Evolutionary conservation across 257 asterid genomes (phyloP).

Genomic region (Fraxinus cuspidata): DNA sequence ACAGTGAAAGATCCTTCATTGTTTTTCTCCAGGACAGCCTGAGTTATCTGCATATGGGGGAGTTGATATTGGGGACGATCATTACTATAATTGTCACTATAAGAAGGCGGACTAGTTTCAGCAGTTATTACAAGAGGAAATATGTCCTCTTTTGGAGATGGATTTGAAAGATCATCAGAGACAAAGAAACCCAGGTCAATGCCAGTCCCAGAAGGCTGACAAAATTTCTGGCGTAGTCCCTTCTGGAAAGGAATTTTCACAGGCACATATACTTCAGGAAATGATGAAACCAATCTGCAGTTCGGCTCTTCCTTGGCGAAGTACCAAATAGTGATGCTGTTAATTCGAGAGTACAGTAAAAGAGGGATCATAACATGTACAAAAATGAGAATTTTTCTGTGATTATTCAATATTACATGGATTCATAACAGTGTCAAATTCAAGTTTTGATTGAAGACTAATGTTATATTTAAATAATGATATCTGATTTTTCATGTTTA

Average conservation of each 20-base stretch:
- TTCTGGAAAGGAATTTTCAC: conserved; percentile 61
- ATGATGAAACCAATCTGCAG: conserved; percentile 45
- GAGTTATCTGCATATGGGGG: conserved; percentile 66
- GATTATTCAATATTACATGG: conserved; percentile 10
- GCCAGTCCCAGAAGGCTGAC: conserved; percentile 80
- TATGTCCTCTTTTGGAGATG: conserved; percentile 46
- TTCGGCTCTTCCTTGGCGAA: conserved; percentile 67
- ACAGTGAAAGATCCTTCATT: conserved; percentile 44
- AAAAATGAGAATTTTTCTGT: background rate
- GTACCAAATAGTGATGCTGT: conserved; percentile 72
- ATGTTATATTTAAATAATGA: background rate
- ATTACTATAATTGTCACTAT: conserved; percentile 34
- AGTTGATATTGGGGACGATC: conserved; percentile 31
- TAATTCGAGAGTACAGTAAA: conserved; percentile 27
- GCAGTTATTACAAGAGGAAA: conserved; percentile 68
- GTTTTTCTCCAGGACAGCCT: conserved; percentile 51
- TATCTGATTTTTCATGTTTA: background rate
- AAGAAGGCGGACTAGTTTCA: conserved; percentile 48
- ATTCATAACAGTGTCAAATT: background rate
- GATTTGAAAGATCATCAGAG: conserved; percentile 45
- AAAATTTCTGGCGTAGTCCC: conserved; percentile 69
- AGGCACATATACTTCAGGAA: conserved; percentile 56
- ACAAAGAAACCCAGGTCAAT: conserved; percentile 56
- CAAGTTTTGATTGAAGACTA: background rate
- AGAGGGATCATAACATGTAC: conserved; percentile 24